Conservation (phyloP, 768 basidiomycete genomes). For the Suillus placidus region DNA sequence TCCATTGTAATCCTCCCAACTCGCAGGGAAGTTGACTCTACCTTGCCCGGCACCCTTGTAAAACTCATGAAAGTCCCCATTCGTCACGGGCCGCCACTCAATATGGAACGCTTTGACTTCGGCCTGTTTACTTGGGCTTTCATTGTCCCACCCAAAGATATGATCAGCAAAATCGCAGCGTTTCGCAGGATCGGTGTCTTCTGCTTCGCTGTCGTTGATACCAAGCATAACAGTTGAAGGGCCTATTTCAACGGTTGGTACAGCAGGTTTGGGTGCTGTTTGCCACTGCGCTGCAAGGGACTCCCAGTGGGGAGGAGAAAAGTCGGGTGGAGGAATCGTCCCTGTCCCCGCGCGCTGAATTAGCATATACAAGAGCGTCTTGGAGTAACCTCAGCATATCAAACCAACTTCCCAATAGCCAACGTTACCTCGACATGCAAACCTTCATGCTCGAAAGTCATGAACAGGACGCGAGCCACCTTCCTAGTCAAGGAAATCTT, state of each 20-base stretch:
- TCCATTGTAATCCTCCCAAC: constrained; percentile 66
- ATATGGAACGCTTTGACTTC: constrained; percentile 72
- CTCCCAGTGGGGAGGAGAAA: constrained; percentile 73
- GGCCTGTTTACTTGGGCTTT: constrained; percentile 69
- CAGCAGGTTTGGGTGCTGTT: constrained; percentile 43
- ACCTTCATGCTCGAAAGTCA: constrained; percentile 91
- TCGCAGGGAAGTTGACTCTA: constrained; percentile 60
- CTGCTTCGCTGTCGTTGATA: constrained; percentile 78
- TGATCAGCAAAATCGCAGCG: constrained; percentile 51
- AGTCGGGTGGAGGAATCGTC: constrained; percentile 77
- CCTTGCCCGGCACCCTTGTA: constrained; percentile 49
- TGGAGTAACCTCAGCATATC: constrained; percentile 6
- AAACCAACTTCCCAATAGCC: constrained; percentile 3
- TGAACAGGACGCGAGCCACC: constrained; percentile 80
- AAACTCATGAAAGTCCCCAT: constrained; percentile 80
- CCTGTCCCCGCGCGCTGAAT: constrained; percentile 78
- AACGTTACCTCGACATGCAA: constrained; percentile 73
- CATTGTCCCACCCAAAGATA: constrained; percentile 95
- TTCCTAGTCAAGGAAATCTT: constrained; percentile 57
- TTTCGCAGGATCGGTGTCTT: constrained; percentile 49
- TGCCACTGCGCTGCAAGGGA: constrained; percentile 52
- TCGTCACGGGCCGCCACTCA: constrained; percentile 85
- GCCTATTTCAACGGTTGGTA: constrained; percentile 55
- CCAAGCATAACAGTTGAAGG: constrained; percentile 68
- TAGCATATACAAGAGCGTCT: constrained; percentile 94